A percentile compares a stretch with the other conserved stretches of the same genome.
Evolutionary conservation across 768 basidiomycete genomes (phyloP).

Genomic region (Pisolithus marmoratus): DNA sequence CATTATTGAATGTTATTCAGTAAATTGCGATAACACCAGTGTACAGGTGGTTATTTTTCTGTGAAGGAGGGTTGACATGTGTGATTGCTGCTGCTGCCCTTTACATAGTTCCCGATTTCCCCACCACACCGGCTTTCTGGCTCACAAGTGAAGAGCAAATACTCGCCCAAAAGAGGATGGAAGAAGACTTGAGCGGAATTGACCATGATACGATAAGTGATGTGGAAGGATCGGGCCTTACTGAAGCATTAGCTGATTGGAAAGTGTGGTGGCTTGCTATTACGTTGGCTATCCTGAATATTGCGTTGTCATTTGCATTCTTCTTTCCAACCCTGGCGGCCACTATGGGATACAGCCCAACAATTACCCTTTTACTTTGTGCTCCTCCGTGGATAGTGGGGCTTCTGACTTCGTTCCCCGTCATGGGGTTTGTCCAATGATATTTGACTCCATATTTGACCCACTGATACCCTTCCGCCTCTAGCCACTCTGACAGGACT

Average conservation of each 20-base stretch:
- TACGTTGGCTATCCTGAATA: slow-evolving; percentile 46
- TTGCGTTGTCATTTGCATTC: slow-evolving; percentile 67
- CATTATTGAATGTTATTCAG: background rate
- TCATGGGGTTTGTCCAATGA: slow-evolving; percentile 36
- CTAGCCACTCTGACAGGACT: slow-evolving; percentile 63
- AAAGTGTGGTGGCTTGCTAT: slow-evolving; percentile 78
- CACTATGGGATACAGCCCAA: slow-evolving; percentile 61
- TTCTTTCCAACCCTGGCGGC: slow-evolving; percentile 73
- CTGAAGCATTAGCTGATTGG: slow-evolving; percentile 61
- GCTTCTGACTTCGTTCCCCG: slow-evolving; percentile 48
- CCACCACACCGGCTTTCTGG: slow-evolving; percentile 51
- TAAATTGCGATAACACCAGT: background rate
- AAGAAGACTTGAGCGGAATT: slow-evolving; percentile 52
- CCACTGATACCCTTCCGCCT: background rate
- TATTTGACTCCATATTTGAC: background rate
- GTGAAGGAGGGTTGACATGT: slow-evolving; percentile 57
- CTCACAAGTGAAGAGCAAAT: slow-evolving; percentile 50
- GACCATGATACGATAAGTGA: slow-evolving; percentile 40
- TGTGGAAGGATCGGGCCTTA: slow-evolving; percentile 38
- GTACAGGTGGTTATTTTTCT: slow-evolving; percentile 63
- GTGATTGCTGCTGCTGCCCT: slow-evolving; percentile 44
- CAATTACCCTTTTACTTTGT: slow-evolving; percentile 64
- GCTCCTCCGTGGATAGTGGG: slow-evolving; percentile 71
- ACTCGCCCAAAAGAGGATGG: slow-evolving; percentile 53
- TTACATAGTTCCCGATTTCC: slow-evolving; percentile 71